A percentile compares a stretch with the other conserved stretches of the same genome.
These are phyloP conservation scores for Colletotrichum ledebouriae DNA, from an alignment of 2,329 filamentous ascomycete species.

Conservation along the genomic window DNA sequence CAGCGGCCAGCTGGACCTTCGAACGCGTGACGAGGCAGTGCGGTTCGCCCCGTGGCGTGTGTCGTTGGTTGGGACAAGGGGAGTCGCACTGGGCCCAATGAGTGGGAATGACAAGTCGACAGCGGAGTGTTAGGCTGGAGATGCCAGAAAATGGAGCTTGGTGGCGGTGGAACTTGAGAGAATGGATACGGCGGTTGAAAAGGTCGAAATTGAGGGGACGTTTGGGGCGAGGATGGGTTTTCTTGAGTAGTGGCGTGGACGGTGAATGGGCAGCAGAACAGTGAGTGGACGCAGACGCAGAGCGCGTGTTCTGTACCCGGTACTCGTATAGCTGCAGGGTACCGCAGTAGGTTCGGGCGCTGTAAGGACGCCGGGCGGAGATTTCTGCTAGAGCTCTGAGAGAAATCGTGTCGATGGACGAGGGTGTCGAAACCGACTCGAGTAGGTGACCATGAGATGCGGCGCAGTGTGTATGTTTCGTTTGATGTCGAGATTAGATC, in stretches of 20 bases:
- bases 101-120: constrained; percentile 10
- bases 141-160: constrained; percentile 12
- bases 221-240: constrained; percentile 32
- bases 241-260: constrained; percentile 25
- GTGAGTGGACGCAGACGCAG: constrained; percentile 5
- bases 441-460: constrained; percentile 24
- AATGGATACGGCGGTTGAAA: constrained; percentile 21
- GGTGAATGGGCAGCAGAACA: constrained; percentile 10
- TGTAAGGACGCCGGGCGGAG: constrained; percentile 23
- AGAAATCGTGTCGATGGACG: constrained; percentile 14
- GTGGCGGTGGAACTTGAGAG: constrained; percentile 24
- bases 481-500: not conserved
- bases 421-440: constrained; percentile 11
- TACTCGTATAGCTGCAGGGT: constrained; percentile 38
- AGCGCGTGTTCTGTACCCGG: constrained; percentile 18
- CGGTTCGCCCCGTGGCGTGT: constrained; percentile 41
- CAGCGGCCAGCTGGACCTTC: constrained; percentile 23
- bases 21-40: constrained; percentile 40
- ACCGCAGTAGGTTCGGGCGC: constrained; percentile 31
- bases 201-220: constrained; percentile 18
- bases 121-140: constrained; percentile 6
- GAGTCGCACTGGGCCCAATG: constrained; percentile 24
- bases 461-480: constrained; percentile 1
- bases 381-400: constrained; percentile 15
- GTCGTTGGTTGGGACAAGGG: constrained; percentile 33